A percentile compares a stretch with the other conserved stretches of the same genome.
Evolutionary conservation across 305 asterid species (phyloP).

Genomic region (Coffea humblotiana): DNA sequence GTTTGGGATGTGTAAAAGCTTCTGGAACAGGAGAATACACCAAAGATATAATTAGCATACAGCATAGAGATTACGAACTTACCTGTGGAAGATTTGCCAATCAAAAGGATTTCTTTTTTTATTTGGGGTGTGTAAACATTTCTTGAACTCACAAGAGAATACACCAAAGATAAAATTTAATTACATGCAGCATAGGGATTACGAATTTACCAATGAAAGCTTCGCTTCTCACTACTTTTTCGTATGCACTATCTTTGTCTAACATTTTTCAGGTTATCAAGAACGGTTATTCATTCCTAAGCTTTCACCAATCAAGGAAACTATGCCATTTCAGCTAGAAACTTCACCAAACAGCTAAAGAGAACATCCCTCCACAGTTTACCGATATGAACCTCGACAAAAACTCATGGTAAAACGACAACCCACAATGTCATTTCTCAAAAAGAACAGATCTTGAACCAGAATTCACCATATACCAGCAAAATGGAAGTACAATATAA

Average conservation of each 20-base stretch:
- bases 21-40: background rate
- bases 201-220: background rate
- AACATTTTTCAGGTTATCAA: background rate
- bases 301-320: background rate
- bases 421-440: background rate
- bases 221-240: background rate
- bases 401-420: background rate
- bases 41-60: background rate
- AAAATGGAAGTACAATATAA: background rate
- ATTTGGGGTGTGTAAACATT: background rate
- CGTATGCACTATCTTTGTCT: background rate
- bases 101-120: no score
- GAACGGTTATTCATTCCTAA: background rate
- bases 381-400: background rate
- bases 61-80: background rate
- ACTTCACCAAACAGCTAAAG: background rate
- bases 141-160: background rate
- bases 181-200: background rate
- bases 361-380: background rate
- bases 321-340: background rate
- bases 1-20: background rate
- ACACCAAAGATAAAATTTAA: background rate
- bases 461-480: background rate
- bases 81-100: background rate
- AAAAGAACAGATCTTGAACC: slow-evolving; percentile 30